phyloP scores from a whole-genome alignment of 2,329 filamentous ascomycete genomes.

The Colletotrichum tofieldiae region DNA sequence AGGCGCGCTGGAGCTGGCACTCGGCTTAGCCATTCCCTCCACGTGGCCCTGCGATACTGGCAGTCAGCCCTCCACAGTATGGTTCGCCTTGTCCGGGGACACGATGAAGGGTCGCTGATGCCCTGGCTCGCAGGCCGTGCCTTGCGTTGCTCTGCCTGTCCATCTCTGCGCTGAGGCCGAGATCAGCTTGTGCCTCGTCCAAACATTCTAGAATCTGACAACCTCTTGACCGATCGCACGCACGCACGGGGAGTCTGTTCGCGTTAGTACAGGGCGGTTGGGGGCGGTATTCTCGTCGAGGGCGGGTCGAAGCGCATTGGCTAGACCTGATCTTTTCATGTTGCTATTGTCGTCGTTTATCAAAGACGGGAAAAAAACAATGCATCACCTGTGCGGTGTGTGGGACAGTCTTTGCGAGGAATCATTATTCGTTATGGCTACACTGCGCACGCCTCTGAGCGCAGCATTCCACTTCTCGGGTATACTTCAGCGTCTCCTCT shows the following conservation, averaged over 20 bases:
- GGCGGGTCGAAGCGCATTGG: background rate
- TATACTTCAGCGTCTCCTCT: conserved; percentile 24
- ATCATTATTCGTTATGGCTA: conserved; percentile 6
- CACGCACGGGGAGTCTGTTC: no score
- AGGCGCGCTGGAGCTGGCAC: background rate
- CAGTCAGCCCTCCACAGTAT: background rate
- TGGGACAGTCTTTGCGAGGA: background rate
- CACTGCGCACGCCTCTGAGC: background rate
- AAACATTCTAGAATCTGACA: background rate
- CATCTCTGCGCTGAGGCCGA: background rate
- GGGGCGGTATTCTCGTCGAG: background rate
- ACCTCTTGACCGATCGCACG: background rate
- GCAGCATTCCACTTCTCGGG: conserved; percentile 18
- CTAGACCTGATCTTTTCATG: background rate
- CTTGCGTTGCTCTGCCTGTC: background rate
- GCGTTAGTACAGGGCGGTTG: background rate
- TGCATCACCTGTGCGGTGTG: background rate
- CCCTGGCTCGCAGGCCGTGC: background rate
- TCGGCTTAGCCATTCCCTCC: background rate
- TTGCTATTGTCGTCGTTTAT: background rate
- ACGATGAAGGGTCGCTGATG: no score
- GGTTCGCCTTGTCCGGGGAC: background rate
- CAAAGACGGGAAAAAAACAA: background rate
- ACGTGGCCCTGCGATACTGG: background rate
- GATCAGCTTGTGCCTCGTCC: background rate